Evolutionary conservation across 2,329 filamentous ascomycete genomes (phyloP), one percentile per base, ranked within the genome.

Genomic region (Microascus cirrosus): DNA sequence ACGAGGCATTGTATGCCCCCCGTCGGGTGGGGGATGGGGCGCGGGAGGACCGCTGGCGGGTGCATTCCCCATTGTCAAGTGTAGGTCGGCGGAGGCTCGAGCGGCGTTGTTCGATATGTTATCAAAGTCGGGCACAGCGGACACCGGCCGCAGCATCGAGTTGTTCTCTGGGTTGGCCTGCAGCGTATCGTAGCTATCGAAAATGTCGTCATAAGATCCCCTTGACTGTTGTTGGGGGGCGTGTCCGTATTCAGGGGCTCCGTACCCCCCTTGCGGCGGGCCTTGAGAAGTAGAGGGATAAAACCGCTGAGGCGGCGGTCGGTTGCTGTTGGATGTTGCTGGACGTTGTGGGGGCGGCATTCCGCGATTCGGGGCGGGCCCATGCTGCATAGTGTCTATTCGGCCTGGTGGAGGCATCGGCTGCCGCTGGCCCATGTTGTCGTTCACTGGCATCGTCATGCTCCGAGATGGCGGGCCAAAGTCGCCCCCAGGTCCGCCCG

Each of bases 381-480:
- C 58, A 39, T 56, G 35, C 15, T 53, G 39, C 55, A 53, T 57
- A 25, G 48, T 13, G 15, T 50, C 54, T 42, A 56, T 56, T 22
- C 34, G 54, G n/a, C 57, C 58, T n/a, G 65, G 67, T 10, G 66
- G 65, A n/a, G 63, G 63, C 62, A 67, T 66, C 25, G 35, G 67
- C 22, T 66, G 7, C 65, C 66, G 68, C 72, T 35, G 20, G 67
- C 73, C 45, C 62, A 73, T 70, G 20, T 69, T 68, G 12, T 77
- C 73, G 58, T 79, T 75, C 2, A 73, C 67, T 1, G 82, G 81
- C 79, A 84, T 82, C 5, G 83, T 86, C 76, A 79, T 81, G 59
- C 82, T 85, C 63, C 83, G 74, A n/a, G 70, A 65, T 10, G 79
- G 80, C 2, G 78, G 76, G 0, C 73, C 79, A 62, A 79, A 83